Evolutionary conservation across 2,329 filamentous ascomycete species (phyloP).

Genomic region (Alternaria angustiovoidea): DNA sequence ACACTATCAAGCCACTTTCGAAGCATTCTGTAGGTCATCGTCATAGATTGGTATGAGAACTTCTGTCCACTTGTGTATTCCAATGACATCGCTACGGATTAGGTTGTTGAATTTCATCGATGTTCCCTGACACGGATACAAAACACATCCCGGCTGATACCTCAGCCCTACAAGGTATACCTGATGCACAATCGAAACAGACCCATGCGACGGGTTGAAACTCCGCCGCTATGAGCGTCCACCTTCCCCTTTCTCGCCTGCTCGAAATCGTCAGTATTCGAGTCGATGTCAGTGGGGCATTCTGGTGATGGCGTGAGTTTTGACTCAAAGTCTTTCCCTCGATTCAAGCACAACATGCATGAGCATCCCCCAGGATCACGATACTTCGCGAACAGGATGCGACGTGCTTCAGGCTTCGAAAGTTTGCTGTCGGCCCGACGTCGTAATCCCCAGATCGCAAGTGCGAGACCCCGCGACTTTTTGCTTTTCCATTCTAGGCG

Average conservation of each 20-base stretch:
- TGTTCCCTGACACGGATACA: background rate
- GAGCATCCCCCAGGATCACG: background rate
- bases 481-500: background rate
- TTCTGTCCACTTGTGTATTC: background rate
- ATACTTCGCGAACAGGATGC: background rate
- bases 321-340: background rate
- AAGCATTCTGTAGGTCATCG: background rate
- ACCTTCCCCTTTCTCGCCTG: background rate
- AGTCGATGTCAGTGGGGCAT: conserved; percentile 1
- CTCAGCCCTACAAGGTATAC: conserved; percentile 11
- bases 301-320: conserved; percentile 1
- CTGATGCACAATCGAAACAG: conserved; percentile 12
- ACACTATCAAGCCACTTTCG: conserved; percentile 12
- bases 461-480: background rate
- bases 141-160: background rate
- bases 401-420: background rate
- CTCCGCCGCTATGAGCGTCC: background rate
- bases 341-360: conserved; percentile 2
- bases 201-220: background rate
- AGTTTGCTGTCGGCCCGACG: conserved; percentile 2
- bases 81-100: background rate
- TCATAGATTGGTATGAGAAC: background rate
- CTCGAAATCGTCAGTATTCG: background rate
- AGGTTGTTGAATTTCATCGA: background rate
- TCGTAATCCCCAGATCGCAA: background rate